These are phyloP conservation scores for Atkinsonella hypoxylon DNA, from an alignment of 2,329 filamentous ascomycete genomes.

Conservation along the genomic window DNA sequence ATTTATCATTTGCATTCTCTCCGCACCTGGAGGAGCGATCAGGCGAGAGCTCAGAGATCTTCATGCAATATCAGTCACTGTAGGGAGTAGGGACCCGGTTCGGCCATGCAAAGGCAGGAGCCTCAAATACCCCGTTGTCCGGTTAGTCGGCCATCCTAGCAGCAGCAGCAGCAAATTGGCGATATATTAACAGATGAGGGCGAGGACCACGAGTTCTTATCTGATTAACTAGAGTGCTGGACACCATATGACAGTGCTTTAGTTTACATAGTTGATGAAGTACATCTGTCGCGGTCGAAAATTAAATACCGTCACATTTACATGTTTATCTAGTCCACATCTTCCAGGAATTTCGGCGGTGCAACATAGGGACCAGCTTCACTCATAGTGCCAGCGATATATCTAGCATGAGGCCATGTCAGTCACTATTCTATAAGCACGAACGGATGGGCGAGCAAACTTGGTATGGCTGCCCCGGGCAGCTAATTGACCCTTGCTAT, in stretches of 20 bases:
- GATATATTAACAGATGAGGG: not conserved
- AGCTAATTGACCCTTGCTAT: conserved; percentile 45
- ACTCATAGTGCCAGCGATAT: conserved; percentile 27
- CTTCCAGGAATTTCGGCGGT: conserved; percentile 22
- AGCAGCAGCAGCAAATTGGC: conserved; percentile 1
- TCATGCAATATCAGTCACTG: conserved; percentile 5
- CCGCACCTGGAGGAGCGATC: conserved; percentile 6
- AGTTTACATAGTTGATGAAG: not conserved
- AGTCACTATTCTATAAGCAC: not conserved
- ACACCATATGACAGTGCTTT: not conserved
- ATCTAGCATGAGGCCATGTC: conserved; percentile 20
- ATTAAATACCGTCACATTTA: not conserved
- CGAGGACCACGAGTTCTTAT: not conserved
- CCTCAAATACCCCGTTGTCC: not conserved
- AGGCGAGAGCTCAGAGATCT: conserved; percentile 12
- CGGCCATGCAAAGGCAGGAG: conserved; percentile 1
- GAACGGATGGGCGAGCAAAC: conserved; percentile 23
- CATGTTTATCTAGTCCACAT: conserved; percentile 19
- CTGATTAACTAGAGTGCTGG: not conserved
- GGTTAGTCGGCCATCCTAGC: conserved; percentile 2
- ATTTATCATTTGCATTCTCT: conserved; percentile 16
- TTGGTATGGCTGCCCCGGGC: conserved; percentile 56
- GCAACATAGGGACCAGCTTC: conserved; percentile 25
- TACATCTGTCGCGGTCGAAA: no score
- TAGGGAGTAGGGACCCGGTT: conserved; percentile 7